Conservation (phyloP, 179 eudicot genomes). For the Beta lomatogona region DNA sequence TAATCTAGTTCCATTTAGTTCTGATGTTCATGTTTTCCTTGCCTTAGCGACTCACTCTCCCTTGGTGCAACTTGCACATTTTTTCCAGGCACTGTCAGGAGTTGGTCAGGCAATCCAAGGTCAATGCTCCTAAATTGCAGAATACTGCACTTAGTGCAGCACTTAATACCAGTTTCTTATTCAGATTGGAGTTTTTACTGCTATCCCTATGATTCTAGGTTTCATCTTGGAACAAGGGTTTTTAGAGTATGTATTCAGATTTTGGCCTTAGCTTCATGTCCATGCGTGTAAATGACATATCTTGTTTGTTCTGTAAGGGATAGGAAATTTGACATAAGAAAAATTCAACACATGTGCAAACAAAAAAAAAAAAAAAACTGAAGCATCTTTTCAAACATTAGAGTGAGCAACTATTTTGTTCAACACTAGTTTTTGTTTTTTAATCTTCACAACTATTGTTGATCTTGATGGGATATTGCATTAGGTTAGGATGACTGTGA, state of each 20-base stretch:
- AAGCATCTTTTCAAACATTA: background rate
- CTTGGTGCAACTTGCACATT: conserved; percentile 13
- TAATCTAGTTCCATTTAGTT: background rate
- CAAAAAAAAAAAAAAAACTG: background rate
- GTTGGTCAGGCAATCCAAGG: conserved; percentile 71
- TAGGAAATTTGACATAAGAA: background rate
- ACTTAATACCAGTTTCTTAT: conserved; percentile 87
- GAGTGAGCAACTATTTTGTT: background rate
- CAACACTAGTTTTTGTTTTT: background rate
- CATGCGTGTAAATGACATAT: background rate
- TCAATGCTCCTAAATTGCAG: conserved; percentile 56
- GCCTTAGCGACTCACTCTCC: conserved; percentile 6
- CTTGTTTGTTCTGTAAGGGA: background rate
- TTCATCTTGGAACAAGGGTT: conserved; percentile 94
- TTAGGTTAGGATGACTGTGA: background rate
- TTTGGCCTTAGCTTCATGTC: background rate
- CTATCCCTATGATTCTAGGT: conserved; percentile 93
- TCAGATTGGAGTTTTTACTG: conserved; percentile 94
- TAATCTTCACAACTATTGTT: background rate
- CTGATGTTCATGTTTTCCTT: conserved; percentile 5
- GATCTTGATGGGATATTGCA: background rate
- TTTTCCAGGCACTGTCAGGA: conserved; percentile 88
- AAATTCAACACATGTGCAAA: background rate
- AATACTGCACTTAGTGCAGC: conserved; percentile 86
- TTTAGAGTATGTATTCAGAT: conserved; percentile 59